Base-by-base conservation (phyloP, 1,284 basidiomycete genomes). In the Moesziomyces globuligerus region DNA sequence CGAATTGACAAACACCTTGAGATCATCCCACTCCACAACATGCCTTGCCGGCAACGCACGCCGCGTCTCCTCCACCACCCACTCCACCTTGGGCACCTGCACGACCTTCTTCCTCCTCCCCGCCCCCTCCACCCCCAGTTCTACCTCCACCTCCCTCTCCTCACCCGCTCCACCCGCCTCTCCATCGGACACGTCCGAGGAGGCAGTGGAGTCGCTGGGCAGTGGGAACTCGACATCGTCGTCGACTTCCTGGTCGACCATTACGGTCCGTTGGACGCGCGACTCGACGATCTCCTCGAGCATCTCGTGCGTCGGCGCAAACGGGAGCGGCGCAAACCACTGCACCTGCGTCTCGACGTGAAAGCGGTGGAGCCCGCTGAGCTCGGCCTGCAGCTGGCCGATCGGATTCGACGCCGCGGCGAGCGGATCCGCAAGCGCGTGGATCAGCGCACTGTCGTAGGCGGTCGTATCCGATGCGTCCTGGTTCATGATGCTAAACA, bases 261-360 rank as follows among this genome's bases (percentile, higher is more conserved):
- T 61, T 11, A 53, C 42, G 11, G 46, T 42, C 48, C 43, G 18
- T 59, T 59, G 11, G 53, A 41, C 39, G 62, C 56, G 7, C n/a
- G 43, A 34, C 68, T 21, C 44, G 72, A 48, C 76, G 68, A 51
- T 58, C 76, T 48, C 62, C 34, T 72, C 62, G 32, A 66, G 28
- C 17, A 60, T 84, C 83, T 74, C 85, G 79, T 72, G 75, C 40
- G 86, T 88, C 38, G 93, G 91, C 49, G 87, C 84, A 75, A 98
- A 93, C 0, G 92, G 89, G 37, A 98, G 84, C 0, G 94, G 94
- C 1, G 93, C 92, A 78, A 95, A 90, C 81, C 90, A 93, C 73
- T 94, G 91, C 0, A 96, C 88, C 84, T 98, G 94, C 60, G 92
- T 95, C 84, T 98, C 94, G 48, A 97, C 86, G 3, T 91, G 92